Base-by-base conservation (phyloP, 345 rosid genomes). In the Linum tenue region DNA sequence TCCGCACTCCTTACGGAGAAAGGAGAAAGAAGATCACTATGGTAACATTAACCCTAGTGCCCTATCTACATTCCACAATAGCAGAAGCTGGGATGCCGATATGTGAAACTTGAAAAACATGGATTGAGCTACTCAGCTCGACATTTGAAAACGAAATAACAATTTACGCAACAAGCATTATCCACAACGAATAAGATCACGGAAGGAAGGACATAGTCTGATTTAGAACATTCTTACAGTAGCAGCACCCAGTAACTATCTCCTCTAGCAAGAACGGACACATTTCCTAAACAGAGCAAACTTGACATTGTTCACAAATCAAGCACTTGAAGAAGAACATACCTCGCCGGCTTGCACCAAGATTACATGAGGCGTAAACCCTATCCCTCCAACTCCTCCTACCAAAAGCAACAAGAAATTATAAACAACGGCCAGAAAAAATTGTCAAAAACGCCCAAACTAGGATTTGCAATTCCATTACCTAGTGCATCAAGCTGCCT, bases 341-440 rank as follows among this genome's bases (percentile, higher is more conserved):
- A 62, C 64, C 64, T 62, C 50, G 31, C 64, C 64, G 5, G 48
- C 50, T 39, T 62, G 14, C 50, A 62, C 64, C 50, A 43, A 12
- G 42, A 62, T 62, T 17, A 62, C 48, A 62, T 62, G 64, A 15
- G 64, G 64, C 5, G 64, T 62, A 62, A 62, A 62, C 17, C 64
- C 64, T 16, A 62, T 16, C 36, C 64, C 64, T 7, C 16, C 64
- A 12, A 41, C 50, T 9, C 64, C 64, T 62, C 62, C 62, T 59
- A 14, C 39, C 15, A 36, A 59, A 22, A 22, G 31, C 31, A 22
- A 22, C 15, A 3, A 35, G 39, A 59, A 59, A 59, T 56, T 4
- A 56, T 14, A 56, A 56, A 56, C 16, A 14, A 55, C 5, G 9
- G 44, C 5, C 9, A 41, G 9, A 41, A 11, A 55, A 16, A 16